A percentile compares a stretch with the other conserved stretches of the same genome.
Evolutionary conservation across 768 basidiomycete genomes (phyloP).

Genomic region (Austroboletus eburneus): DNA sequence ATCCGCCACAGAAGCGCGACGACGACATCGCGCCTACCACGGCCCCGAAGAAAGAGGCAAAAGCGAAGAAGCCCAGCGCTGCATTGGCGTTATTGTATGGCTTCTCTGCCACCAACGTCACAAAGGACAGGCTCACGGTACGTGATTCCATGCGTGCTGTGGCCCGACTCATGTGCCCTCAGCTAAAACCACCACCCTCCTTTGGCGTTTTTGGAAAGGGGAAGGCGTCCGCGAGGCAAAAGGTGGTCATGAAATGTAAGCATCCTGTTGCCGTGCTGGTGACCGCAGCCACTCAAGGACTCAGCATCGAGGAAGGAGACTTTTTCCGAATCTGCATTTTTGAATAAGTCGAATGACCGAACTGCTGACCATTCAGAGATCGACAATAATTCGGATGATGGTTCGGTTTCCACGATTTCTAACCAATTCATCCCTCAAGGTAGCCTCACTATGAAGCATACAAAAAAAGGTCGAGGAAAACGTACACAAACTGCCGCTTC

Average conservation of each 20-base stretch:
- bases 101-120: constrained; percentile 36
- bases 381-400: constrained; percentile 3
- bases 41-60: constrained; percentile 6
- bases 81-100: constrained; percentile 35
- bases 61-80: constrained; percentile 23
- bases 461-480: constrained; percentile 1
- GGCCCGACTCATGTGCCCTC: constrained; percentile 1
- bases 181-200: constrained; percentile 29
- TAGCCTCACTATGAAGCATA: constrained; percentile 1
- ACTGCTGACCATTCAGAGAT: constrained; percentile 4
- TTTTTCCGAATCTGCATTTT: constrained; percentile 49
- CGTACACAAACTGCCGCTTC: background rate
- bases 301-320: constrained; percentile 13
- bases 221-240: constrained; percentile 30
- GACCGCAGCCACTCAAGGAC: background rate
- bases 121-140: constrained; percentile 35
- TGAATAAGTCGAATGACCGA: constrained; percentile 29
- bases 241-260: constrained; percentile 15
- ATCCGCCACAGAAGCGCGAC: constrained; percentile 17
- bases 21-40: constrained; percentile 1
- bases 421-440: constrained; percentile 14
- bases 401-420: constrained; percentile 16
- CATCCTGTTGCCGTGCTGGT: background rate
- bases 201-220: constrained; percentile 38
- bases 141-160: background rate